A percentile compares a stretch with the other conserved stretches of the same genome.
phyloP scores from a whole-genome alignment of 306 rosid species.

The Prunus kanzakura region DNA sequence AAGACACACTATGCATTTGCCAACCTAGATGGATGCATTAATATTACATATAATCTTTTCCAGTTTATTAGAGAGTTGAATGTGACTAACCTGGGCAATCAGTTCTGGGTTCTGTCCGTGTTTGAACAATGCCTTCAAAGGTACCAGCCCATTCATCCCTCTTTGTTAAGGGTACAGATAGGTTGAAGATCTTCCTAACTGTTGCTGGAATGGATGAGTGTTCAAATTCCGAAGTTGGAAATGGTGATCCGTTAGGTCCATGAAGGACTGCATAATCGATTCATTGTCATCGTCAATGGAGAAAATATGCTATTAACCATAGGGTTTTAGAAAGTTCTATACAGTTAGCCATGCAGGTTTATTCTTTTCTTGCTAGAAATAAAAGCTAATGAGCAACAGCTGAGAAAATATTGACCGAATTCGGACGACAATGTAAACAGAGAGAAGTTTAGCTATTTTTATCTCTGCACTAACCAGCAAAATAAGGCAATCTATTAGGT shows the following conservation, averaged over 20 bases:
- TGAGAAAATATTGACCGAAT: background rate
- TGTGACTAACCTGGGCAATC: slow-evolving; percentile 78
- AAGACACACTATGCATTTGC: background rate
- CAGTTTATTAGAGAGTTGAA: background rate
- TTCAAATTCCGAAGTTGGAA: slow-evolving; percentile 70
- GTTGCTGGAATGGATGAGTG: slow-evolving; percentile 91
- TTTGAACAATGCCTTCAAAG: slow-evolving; percentile 62
- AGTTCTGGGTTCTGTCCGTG: slow-evolving; percentile 61
- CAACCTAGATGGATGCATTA: too few relatives aligned
- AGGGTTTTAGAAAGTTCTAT: background rate
- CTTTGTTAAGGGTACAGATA: slow-evolving; percentile 65
- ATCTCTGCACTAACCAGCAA: too few relatives aligned
- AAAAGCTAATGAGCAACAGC: background rate
- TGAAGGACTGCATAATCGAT: slow-evolving; percentile 66
- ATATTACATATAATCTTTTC: background rate
- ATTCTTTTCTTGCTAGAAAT: background rate
- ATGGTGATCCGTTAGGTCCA: slow-evolving; percentile 78
- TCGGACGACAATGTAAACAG: too few relatives aligned
- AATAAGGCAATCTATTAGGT: too few relatives aligned
- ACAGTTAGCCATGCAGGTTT: background rate
- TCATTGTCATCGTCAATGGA: background rate
- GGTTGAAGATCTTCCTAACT: slow-evolving; percentile 73
- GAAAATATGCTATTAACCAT: background rate
- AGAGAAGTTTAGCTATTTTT: background rate
- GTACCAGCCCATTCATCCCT: slow-evolving; percentile 92